Conservation (phyloP, 495 filamentous ascomycete species). For the Elaphomyces granulatus region DNA sequence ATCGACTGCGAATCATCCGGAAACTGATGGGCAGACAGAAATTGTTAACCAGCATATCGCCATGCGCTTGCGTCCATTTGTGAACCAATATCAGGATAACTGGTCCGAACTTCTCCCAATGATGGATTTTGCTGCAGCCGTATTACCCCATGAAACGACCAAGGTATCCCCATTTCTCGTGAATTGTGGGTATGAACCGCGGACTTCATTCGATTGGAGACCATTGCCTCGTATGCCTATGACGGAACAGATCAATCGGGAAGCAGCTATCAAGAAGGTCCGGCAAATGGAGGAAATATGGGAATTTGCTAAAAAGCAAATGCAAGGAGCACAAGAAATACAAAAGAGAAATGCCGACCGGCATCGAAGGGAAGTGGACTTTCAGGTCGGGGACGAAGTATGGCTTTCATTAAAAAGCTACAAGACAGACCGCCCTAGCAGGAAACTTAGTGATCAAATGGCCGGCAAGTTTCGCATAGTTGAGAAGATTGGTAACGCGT, state of each 20-base stretch:
- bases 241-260: neutral
- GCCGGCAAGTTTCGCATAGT: neutral
- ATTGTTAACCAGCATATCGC: constrained; percentile 1
- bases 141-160: neutral
- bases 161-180: neutral
- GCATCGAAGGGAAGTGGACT: constrained; percentile 1
- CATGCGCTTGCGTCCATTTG: neutral
- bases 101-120: constrained; percentile 4
- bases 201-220: constrained; percentile 1
- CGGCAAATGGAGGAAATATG: neutral
- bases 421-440: neutral
- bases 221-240: too few species aligned
- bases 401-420: neutral
- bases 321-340: neutral
- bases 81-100: constrained; percentile 5
- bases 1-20: constrained; percentile 10
- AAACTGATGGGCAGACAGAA: constrained; percentile 10
- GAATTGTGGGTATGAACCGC: neutral
- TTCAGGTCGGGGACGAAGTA: constrained; percentile 1
- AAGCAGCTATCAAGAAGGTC: neutral
- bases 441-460: neutral
- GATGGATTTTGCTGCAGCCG: neutral
- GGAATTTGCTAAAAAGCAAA: neutral
- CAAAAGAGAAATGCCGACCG: neutral
- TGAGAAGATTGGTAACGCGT: neutral